Percentiles rank a stretch among this genome's conserved stretches.
Evolutionary conservation across 176 grass and related monocot species (phyloP).

Genomic region (Stipa capillata): DNA sequence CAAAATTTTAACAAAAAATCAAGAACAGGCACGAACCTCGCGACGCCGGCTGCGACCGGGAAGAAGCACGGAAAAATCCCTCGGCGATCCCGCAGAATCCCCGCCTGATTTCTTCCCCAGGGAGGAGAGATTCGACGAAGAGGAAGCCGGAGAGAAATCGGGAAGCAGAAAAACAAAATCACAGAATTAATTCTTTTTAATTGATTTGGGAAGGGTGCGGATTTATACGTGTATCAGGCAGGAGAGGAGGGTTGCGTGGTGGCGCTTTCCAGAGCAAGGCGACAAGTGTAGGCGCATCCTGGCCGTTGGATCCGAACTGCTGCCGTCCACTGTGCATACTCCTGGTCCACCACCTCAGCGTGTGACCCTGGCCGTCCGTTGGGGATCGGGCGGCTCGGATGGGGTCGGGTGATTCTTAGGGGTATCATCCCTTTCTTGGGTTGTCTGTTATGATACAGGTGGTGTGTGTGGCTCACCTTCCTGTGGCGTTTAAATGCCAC

Average conservation of each 20-base stretch:
- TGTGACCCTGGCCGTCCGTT: not conserved
- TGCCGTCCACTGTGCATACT: not conserved
- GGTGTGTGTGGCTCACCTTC: not conserved
- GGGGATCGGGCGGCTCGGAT: not conserved
- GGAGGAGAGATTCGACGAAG: conserved; percentile 16
- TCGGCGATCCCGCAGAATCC: not conserved
- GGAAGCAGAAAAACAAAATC: not conserved
- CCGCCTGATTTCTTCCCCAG: not conserved
- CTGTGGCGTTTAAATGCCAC: not conserved
- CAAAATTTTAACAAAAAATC: not conserved
- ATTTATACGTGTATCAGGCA: not conserved
- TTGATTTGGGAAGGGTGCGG: not conserved
- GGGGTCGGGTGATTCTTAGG: not conserved
- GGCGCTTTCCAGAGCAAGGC: not conserved
- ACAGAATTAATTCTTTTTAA: not conserved
- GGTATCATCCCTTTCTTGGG: not conserved
- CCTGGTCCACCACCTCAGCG: not conserved
- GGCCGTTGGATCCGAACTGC: conserved; percentile 18
- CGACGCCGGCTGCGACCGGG: not conserved
- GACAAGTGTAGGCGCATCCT: not conserved
- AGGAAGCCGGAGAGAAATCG: conserved; percentile 16
- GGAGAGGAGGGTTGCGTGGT: not conserved
- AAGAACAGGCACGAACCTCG: conserved; percentile 18
- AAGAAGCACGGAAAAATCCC: not conserved
- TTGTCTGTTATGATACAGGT: not conserved